A percentile compares a stretch with the other conserved stretches of the same genome.
Evolutionary conservation across 1,139 yeast genomes (phyloP).

Genomic region (Pichia sp.): DNA sequence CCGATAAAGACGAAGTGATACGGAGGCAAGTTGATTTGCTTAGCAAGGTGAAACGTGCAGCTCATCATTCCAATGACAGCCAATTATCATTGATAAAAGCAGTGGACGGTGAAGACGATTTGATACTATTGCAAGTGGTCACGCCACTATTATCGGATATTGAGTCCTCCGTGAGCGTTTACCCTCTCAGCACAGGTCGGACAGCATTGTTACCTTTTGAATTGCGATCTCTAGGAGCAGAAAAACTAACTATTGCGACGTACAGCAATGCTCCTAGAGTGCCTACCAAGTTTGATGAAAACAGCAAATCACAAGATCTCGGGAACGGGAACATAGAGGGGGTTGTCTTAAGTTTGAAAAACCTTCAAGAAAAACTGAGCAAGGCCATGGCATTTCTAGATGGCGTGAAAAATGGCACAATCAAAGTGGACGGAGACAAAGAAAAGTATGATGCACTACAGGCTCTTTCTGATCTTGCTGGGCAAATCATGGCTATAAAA

Average conservation of each 20-base stretch:
- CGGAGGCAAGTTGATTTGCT: background rate
- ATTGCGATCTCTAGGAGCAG: conserved; percentile 8
- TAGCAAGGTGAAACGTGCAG: background rate
- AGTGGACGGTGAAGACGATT: background rate
- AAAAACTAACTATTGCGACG: conserved; percentile 9
- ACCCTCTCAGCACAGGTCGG: background rate
- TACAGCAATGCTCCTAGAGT: conserved; percentile 9
- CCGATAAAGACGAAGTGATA: background rate
- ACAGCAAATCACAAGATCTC: background rate
- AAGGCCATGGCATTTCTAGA: conserved; percentile 13
- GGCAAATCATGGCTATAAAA: conserved; percentile 4
- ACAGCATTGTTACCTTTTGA: background rate
- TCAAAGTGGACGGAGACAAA: conserved; percentile 2
- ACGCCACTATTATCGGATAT: background rate
- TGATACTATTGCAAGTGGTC: background rate
- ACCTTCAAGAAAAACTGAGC: conserved; percentile 8
- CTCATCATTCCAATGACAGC: background rate
- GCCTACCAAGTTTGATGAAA: background rate
- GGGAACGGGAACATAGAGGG: background rate
- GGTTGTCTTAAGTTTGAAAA: conserved; percentile 3
- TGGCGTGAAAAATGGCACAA: conserved; percentile 9
- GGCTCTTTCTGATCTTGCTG: conserved; percentile 8
- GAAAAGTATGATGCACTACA: conserved; percentile 5
- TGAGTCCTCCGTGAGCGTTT: background rate
- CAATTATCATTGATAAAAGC: background rate